These are phyloP conservation scores for Sporisorium scitamineum DNA, from an alignment of 1,284 basidiomycete genomes.

Conservation along the genomic window DNA sequence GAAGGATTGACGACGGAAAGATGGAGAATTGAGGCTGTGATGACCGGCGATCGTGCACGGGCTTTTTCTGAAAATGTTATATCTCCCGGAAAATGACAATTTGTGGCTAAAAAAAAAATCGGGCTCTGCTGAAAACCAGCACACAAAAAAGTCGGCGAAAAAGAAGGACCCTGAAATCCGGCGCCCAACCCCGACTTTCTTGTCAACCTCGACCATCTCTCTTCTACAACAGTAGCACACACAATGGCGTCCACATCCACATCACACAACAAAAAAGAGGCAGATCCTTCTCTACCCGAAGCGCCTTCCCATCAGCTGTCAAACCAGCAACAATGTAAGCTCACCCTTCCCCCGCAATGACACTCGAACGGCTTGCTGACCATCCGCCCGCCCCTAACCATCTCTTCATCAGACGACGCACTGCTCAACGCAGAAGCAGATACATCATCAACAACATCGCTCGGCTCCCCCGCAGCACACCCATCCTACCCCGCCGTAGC, in stretches of 20 bases:
- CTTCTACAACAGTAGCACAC: neutral
- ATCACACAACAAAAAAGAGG: neutral
- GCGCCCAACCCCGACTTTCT: neutral
- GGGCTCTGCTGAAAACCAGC: neutral
- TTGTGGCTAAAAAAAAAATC: neutral
- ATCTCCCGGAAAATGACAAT: neutral
- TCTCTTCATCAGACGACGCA: constrained; percentile 25
- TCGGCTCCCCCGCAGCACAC: constrained; percentile 30
- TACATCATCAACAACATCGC: neutral
- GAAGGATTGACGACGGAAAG: neutral
- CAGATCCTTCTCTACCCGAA: constrained; percentile 7
- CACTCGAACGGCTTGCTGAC: neutral
- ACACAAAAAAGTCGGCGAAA: neutral
- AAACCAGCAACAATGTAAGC: constrained; percentile 42
- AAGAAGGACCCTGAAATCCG: neutral
- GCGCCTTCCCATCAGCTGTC: constrained; percentile 34
- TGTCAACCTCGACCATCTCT: neutral
- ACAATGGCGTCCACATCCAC: constrained; percentile 17
- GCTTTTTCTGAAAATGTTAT: neutral
- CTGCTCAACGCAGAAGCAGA: constrained; percentile 30
- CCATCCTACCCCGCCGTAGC: constrained; percentile 41
- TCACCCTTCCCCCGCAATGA: neutral
- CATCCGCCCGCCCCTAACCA: too few relatives aligned
- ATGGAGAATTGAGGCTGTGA: constrained; percentile 9
- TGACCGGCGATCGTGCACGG: neutral